Base-by-base conservation (phyloP, 768 basidiomycete species). In the Rhizopogon rudus region DNA sequence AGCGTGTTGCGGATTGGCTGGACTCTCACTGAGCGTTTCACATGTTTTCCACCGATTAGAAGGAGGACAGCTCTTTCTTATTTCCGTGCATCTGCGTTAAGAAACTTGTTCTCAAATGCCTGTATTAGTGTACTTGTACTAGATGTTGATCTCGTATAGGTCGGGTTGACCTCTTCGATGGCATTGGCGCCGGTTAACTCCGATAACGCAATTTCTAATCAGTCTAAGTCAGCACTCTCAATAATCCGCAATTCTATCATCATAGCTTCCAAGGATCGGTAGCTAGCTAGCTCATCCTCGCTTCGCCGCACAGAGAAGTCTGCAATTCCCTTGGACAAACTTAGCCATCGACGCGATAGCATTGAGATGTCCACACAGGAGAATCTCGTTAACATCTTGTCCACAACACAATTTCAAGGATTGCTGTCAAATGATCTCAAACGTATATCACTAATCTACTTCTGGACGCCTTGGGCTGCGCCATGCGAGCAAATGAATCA, bases 401-500 rank as follows among this genome's bases (percentile, higher is more conserved):
- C 89, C 3, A 70, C 91, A 1, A 72, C 79, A 1, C 81, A 91
- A 49, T 93, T 98, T 73, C 83, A 91, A 67, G 65, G 73, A 6
- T 71, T 91, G 8, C 82, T 98, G 45, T 86, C 84, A 0, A 65
- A 71, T 20, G 95, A 98, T 71, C 81, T 99, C 35, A 71, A 80
- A 17, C 77, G 90, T 20, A 80, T 96, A 22, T 94, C 94, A 4
- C 76, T 96, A 39, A 84, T 97, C 66, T 92, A 90, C 73, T 99
- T 98, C 70, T 95, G 93, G 89, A 91, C 95, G 42, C 76, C 83
- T 71, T 89, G 93, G 92, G 97, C 93, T 0, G 88, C 83, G 58
- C 93, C 94, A 40, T 98, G 95, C 77, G 79, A 79, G 62, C 80
- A 87, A 63, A 96, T 97, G 88, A 94, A 93, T 73, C 76, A 84